Conservation (phyloP, 2,329 filamentous ascomycete species). For the Aureobasidium sp. region DNA sequence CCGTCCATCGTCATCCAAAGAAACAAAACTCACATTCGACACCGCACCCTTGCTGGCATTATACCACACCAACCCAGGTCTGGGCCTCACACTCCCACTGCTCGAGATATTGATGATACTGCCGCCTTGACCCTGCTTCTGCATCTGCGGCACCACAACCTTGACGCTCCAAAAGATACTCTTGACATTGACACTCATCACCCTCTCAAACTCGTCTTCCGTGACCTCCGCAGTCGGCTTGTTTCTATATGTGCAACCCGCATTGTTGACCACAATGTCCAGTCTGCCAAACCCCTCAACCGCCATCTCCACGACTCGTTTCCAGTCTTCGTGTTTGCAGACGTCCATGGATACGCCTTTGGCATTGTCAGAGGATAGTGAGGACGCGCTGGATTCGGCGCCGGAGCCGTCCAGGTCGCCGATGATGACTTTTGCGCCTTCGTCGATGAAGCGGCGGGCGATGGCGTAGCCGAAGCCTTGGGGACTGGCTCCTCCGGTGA, state of each 20-base stretch:
- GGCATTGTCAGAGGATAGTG: constrained; percentile 36
- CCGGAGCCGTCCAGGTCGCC: constrained; percentile 53
- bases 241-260: constrained; percentile 52
- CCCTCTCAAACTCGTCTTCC: constrained; percentile 58
- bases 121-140: constrained; percentile 51
- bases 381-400: constrained; percentile 44
- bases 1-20: not conserved
- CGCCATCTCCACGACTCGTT: constrained; percentile 40
- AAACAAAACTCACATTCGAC: constrained; percentile 34
- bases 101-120: constrained; percentile 61
- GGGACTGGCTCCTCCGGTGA: constrained; percentile 48
- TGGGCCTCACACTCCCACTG: constrained; percentile 55
- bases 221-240: constrained; percentile 59
- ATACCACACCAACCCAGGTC: constrained; percentile 61
- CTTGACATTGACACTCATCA: constrained; percentile 64
- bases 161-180: constrained; percentile 55
- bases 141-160: constrained; percentile 54
- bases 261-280: constrained; percentile 57
- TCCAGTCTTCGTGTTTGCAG: constrained; percentile 44
- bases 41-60: constrained; percentile 63
- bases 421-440: constrained; percentile 56
- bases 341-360: constrained; percentile 40
- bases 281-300: constrained; percentile 45
- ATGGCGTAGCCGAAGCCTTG: constrained; percentile 60
- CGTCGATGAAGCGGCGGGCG: constrained; percentile 50